Evolutionary conservation across 148 eudicot genomes (phyloP).

Genomic region (Selenicereus undatus): DNA sequence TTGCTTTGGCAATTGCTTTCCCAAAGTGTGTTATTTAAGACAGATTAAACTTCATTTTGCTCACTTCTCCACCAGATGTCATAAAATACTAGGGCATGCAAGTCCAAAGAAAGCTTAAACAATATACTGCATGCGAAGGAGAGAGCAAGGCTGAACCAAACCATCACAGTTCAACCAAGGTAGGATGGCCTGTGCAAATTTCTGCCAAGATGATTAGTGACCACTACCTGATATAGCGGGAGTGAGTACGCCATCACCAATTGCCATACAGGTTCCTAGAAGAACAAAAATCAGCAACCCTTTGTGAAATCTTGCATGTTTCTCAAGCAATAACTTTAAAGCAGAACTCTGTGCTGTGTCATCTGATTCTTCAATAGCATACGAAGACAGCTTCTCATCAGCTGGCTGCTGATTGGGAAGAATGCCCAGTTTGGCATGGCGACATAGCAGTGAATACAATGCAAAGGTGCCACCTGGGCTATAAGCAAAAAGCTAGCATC

Average conservation of each 20-base stretch:
- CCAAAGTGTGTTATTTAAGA: neutral
- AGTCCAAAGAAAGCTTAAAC: neutral
- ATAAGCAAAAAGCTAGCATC: slow-evolving; percentile 21
- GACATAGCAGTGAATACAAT: slow-evolving; percentile 53
- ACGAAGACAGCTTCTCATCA: slow-evolving; percentile 43
- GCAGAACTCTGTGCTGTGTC: slow-evolving; percentile 38
- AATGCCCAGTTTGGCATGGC: slow-evolving; percentile 50
- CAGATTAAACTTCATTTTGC: neutral
- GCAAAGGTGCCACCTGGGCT: slow-evolving; percentile 74
- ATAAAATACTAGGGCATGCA: neutral
- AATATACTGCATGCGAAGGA: too few species aligned
- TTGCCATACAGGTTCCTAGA: slow-evolving; percentile 65
- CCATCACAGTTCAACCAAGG: too few species aligned
- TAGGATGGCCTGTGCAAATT: neutral
- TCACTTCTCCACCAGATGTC: neutral
- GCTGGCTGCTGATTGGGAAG: slow-evolving; percentile 48
- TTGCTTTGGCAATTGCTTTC: neutral
- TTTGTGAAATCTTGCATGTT: slow-evolving; percentile 42
- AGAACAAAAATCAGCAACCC: slow-evolving; percentile 57
- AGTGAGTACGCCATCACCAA: slow-evolving; percentile 62
- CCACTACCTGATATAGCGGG: slow-evolving; percentile 62
- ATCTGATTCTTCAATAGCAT: slow-evolving; percentile 34
- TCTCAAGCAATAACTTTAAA: slow-evolving; percentile 44
- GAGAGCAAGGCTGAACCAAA: too few species aligned
- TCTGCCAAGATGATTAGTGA: slow-evolving; percentile 1